These are phyloP conservation scores for Geotrichum reessii DNA, from an alignment of 1,139 yeast genomes.

Conservation along the genomic window DNA sequence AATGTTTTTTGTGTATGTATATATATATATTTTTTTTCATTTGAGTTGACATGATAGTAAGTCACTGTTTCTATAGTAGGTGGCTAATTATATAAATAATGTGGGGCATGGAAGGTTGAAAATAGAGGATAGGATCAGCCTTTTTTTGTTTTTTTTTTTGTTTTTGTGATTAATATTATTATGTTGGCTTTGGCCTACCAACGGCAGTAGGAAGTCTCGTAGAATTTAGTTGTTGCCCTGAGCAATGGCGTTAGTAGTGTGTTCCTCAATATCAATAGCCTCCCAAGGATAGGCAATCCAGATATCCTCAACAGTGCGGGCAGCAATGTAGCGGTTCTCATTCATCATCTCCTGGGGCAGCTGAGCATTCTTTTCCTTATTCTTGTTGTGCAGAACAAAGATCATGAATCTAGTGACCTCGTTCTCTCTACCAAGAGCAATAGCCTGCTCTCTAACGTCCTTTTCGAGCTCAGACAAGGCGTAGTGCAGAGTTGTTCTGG, in stretches of 20 bases:
- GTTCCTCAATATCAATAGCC: slow-evolving; percentile 81
- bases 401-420: slow-evolving; percentile 72
- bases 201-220: background rate
- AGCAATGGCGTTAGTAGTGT: slow-evolving; percentile 69
- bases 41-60: background rate
- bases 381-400: slow-evolving; percentile 90
- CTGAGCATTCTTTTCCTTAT: slow-evolving; percentile 79
- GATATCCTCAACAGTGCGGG: slow-evolving; percentile 80
- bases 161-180: too few species aligned
- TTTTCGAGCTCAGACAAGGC: slow-evolving; percentile 82
- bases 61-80: background rate
- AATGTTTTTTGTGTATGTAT: slow-evolving; percentile 6
- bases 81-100: background rate
- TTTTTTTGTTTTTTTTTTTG: too few species aligned
- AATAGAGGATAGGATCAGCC: background rate
- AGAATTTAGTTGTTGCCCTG: slow-evolving; percentile 52
- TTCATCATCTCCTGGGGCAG: slow-evolving; percentile 60
- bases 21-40: background rate
- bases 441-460: slow-evolving; percentile 62
- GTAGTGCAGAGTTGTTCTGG: slow-evolving; percentile 89
- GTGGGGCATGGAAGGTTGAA: background rate
- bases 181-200: background rate
- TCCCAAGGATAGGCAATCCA: slow-evolving; percentile 99
- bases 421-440: slow-evolving; percentile 45
- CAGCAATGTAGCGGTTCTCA: slow-evolving; percentile 77